Base-by-base conservation (phyloP, 2,329 filamentous ascomycete species). In the Neodidymelliopsis sp. region DNA sequence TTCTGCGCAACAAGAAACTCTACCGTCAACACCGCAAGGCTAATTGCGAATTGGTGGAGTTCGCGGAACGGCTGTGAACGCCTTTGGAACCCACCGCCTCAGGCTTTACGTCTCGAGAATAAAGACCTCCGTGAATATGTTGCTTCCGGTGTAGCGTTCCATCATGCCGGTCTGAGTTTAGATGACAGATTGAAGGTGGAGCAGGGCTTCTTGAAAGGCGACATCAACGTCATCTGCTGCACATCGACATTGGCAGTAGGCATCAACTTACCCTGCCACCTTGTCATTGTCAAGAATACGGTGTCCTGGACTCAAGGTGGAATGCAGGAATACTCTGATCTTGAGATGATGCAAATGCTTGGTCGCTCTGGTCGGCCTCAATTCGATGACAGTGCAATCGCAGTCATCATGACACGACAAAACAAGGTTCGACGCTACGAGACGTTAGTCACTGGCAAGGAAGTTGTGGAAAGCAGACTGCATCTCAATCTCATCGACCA, bases 341-440 rank as follows among this genome's bases (percentile, higher is more conserved):
- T 95, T 4, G 90, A 95, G 59, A 82, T 93, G 53, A 93, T 93
- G 87, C 90, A 96, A 62, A 95, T 96, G 90, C 81, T 95, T 37
- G 90, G 90, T 6, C 84, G 90, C 55, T 90, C 90, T 39, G 90
- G 91, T 1, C 80, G 90, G 15, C 90, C 91, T 5, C 91, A 95
- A 63, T 95, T 92, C 54, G 91, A 93, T 60, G 80, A 84, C 38
- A 89, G 77, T 49, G 90, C 89, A 3, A 81, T 85, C 28, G 91
- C 89, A 9, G 85, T 94, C 12, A 92, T 96, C 44, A 84, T 96
- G 76, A 94, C 90, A 0, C 81, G 83, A 18, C 76, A 79, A n/a
- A 76, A 84, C 4, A 87, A 86, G 38, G 82, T 84, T 5, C 63
- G 78, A 2, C 80, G 83, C 38, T 95, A 94, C 62, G 83, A 91